These are phyloP conservation scores for Sporothrix humicola DNA, from an alignment of 2,329 filamentous ascomycete species.

Conservation along the genomic window DNA sequence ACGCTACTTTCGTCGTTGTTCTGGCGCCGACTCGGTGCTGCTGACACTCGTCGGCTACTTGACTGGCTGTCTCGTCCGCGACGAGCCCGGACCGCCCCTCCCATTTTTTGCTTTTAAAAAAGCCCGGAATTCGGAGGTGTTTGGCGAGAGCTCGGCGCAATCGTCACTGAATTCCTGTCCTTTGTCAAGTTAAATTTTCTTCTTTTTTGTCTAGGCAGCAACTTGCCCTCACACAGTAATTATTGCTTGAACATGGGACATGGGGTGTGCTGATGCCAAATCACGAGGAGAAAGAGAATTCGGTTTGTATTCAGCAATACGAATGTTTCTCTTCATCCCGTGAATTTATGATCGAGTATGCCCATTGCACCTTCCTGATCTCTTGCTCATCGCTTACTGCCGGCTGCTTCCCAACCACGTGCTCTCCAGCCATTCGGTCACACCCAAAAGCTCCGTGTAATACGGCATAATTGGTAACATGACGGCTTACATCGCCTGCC, in stretches of 20 bases:
- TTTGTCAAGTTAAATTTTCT: not conserved
- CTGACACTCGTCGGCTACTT: conserved; percentile 14
- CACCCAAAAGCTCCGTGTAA: not conserved
- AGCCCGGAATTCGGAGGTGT: not conserved
- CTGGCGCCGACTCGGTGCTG: not conserved
- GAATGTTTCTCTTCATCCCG: not conserved
- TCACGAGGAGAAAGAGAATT: not conserved
- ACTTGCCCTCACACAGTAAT: not conserved
- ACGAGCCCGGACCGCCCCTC: not conserved
- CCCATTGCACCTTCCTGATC: not conserved
- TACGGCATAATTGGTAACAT: not conserved
- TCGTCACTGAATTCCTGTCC: not conserved
- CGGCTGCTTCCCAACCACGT: not conserved
- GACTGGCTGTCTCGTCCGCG: not conserved
- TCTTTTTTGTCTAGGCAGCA: not conserved
- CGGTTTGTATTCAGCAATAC: not conserved
- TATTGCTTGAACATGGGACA: not conserved
- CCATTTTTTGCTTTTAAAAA: not conserved
- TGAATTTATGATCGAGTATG: not conserved
- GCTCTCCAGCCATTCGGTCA: not conserved
- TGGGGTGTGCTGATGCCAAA: not conserved
- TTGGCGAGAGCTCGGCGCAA: not conserved
- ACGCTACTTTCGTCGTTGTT: not conserved
- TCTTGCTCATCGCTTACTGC: not conserved
- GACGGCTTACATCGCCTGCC: not conserved